Conservation (phyloP, 148 eudicot genomes). For the Chenopodium formosanum region DNA sequence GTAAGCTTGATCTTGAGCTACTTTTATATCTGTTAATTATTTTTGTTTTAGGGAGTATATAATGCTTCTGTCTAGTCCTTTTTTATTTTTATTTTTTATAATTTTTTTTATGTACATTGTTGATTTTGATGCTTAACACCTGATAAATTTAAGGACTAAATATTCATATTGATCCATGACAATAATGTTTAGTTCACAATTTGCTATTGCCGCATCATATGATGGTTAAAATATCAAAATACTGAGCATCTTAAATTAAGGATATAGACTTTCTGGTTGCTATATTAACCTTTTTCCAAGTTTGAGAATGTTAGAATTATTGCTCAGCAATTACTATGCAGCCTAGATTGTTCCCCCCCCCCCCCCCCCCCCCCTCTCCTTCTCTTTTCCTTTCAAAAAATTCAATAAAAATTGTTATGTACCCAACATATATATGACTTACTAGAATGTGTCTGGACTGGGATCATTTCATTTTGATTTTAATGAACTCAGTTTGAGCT, state of each 20-base stretch:
- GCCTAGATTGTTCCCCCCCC: background rate
- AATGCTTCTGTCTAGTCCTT: background rate
- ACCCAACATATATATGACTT: background rate
- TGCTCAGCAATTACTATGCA: background rate
- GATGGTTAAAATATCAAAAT: background rate
- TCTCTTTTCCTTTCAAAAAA: too few species aligned
- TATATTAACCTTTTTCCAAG: background rate
- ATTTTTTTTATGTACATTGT: background rate
- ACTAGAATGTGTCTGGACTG: background rate
- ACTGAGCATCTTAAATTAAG: background rate
- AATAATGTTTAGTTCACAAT: background rate
- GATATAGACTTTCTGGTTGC: background rate
- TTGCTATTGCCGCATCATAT: background rate
- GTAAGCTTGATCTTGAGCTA: conserved; percentile 42
- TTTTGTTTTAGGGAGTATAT: background rate
- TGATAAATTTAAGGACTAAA: background rate
- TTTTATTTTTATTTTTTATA: background rate
- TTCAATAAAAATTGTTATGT: background rate
- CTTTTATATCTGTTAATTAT: background rate
- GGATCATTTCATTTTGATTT: background rate
- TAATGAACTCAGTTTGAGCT: too few species aligned
- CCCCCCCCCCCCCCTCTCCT: too few species aligned
- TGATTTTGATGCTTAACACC: background rate
- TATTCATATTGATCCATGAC: background rate
- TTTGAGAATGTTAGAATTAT: background rate